A percentile compares a stretch with the other conserved stretches of the same genome.
These are phyloP conservation scores for Ambrosia artemisiifolia DNA, from an alignment of 129 eudicot species.

Conservation along the genomic window DNA sequence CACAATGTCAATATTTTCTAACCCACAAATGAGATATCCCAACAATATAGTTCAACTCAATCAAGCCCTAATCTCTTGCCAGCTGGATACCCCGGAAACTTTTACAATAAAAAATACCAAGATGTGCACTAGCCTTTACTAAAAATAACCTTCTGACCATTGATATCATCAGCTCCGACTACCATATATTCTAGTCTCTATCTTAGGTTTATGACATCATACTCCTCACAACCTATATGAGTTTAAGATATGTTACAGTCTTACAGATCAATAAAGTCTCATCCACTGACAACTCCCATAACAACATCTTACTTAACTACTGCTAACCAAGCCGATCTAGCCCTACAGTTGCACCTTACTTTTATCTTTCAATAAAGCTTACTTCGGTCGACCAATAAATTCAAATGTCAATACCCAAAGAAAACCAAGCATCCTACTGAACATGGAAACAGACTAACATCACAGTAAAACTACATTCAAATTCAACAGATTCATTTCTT, in stretches of 20 bases:
- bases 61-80: not conserved
- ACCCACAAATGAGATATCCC: not conserved
- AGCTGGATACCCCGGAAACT: not conserved
- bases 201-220: not conserved
- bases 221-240: not conserved
- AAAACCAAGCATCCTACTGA: not conserved
- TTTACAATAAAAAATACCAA: not conserved
- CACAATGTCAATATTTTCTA: conserved; percentile 6
- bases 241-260: not conserved
- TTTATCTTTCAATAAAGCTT: not conserved
- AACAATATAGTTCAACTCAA: not conserved
- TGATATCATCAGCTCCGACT: not conserved
- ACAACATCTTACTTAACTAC: not conserved
- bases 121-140: not conserved
- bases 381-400: not conserved
- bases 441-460: not conserved
- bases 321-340: not conserved
- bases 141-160: not conserved
- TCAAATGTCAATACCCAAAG: not conserved
- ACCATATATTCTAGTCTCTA: not conserved
- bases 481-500: not conserved
- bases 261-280: not conserved
- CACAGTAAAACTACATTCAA: conserved; percentile 12
- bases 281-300: not conserved
- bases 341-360: not conserved